Percentiles rank a stretch among this genome's conserved stretches.
These are phyloP conservation scores for Lasiodiplodia sp. DNA, from an alignment of 2,329 filamentous ascomycete species.

Conservation along the genomic window DNA sequence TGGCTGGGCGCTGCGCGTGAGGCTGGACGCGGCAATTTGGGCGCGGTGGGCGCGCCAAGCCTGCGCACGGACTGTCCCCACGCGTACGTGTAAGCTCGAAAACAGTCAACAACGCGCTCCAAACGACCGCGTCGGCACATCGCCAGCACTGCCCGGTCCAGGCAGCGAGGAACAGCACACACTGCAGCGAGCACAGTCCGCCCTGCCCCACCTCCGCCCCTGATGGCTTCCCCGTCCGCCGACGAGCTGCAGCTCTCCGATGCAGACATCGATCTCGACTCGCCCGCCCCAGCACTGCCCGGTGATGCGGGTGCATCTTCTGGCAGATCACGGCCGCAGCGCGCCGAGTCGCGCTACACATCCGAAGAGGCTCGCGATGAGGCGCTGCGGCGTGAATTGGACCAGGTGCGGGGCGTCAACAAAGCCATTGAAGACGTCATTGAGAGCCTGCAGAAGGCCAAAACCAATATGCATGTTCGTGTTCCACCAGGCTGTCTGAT, in stretches of 20 bases:
- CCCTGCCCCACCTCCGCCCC: conserved; percentile 1
- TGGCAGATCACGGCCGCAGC: conserved; percentile 41
- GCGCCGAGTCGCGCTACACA: conserved; percentile 63
- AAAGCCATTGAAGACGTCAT: conserved; percentile 82
- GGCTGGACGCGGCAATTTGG: conserved; percentile 6
- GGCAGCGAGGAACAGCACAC: conserved; percentile 26
- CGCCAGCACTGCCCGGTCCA: conserved; percentile 24
- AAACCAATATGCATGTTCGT: conserved; percentile 77
- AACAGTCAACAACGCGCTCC: conserved; percentile 27
- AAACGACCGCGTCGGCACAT: conserved; percentile 10
- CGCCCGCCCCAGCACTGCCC: conserved; percentile 55
- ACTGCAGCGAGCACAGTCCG: conserved; percentile 18
- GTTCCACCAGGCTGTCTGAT: background rate
- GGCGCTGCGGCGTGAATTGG: conserved; percentile 77
- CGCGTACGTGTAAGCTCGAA: conserved; percentile 25
- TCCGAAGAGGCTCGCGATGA: conserved; percentile 74
- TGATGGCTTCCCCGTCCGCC: conserved; percentile 51
- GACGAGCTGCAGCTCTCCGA: conserved; percentile 62
- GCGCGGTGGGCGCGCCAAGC: conserved; percentile 3
- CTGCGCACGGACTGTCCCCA: conserved; percentile 21
- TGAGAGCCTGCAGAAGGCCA: conserved; percentile 73
- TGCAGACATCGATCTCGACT: conserved; percentile 63
- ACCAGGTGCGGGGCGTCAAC: conserved; percentile 86
- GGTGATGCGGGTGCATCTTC: conserved; percentile 39
- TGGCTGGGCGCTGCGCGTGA: conserved; percentile 16